Evolutionary conservation across 2,329 filamentous ascomycete genomes (phyloP).

Genomic region (Penicillium sp.): DNA sequence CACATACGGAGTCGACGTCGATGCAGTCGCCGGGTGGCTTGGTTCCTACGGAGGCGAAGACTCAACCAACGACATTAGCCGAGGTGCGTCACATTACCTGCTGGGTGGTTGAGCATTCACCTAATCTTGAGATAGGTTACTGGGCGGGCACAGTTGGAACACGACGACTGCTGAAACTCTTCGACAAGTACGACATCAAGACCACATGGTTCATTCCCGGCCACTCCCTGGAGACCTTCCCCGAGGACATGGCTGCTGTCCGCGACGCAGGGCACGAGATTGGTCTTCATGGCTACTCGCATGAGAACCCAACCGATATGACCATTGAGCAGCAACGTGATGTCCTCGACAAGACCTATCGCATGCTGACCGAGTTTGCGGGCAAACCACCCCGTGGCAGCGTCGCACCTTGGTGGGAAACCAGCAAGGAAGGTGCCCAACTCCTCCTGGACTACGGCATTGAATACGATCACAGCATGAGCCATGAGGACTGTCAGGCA

Average conservation of each 20-base stretch:
- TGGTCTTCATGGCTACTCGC: conserved; percentile 72
- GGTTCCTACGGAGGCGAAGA: conserved; percentile 41
- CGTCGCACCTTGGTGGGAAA: conserved; percentile 78
- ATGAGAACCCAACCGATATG: conserved; percentile 75
- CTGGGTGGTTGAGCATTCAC: neutral
- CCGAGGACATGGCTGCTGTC: conserved; percentile 64
- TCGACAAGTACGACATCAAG: conserved; percentile 72
- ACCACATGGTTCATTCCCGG: conserved; percentile 68
- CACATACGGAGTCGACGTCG: conserved; percentile 39
- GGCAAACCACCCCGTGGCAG: conserved; percentile 74
- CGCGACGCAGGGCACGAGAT: conserved; percentile 68
- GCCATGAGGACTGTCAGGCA: conserved; percentile 50
- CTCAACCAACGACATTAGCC: conserved; percentile 38
- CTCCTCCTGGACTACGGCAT: conserved; percentile 49
- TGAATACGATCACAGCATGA: conserved; percentile 52
- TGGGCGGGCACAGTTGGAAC: conserved; percentile 71
- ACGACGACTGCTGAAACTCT: conserved; percentile 68
- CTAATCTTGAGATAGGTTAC: conserved; percentile 48
- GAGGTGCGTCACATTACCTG: conserved; percentile 23
- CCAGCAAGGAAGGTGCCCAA: conserved; percentile 64
- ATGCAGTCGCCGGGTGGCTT: conserved; percentile 40
- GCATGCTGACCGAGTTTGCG: conserved; percentile 73
- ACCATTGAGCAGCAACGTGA: conserved; percentile 74
- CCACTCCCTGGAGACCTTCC: conserved; percentile 67
- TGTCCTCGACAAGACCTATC: conserved; percentile 76